A percentile compares a stretch with the other conserved stretches of the same genome.
Evolutionary conservation across 2,329 filamentous ascomycete genomes (phyloP).

Genomic region (Penicillium sp.): DNA sequence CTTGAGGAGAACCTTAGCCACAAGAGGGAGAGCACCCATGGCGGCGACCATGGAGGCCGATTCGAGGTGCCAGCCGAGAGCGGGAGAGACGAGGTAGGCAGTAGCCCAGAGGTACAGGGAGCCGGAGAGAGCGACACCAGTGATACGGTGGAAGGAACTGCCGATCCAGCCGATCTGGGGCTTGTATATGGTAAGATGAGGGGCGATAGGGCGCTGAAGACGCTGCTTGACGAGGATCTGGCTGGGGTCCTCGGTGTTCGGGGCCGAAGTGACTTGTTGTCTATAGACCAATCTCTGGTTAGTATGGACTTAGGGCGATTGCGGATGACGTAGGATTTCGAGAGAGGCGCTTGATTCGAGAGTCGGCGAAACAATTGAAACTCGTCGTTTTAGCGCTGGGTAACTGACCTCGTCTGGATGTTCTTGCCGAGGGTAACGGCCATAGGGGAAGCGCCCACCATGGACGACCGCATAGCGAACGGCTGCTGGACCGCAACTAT

Average conservation of each 20-base stretch:
- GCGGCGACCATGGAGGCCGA: slow-evolving; percentile 62
- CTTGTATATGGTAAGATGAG: slow-evolving; percentile 83
- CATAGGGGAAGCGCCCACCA: slow-evolving; percentile 47
- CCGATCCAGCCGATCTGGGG: slow-evolving; percentile 82
- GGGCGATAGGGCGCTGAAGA: slow-evolving; percentile 74
- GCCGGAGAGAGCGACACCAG: slow-evolving; percentile 71
- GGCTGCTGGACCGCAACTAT: slow-evolving; percentile 49
- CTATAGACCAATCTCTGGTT: slow-evolving; percentile 23
- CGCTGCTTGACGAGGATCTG: slow-evolving; percentile 78
- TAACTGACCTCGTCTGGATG: slow-evolving; percentile 47
- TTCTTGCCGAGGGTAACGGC: slow-evolving; percentile 46
- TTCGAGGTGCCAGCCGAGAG: slow-evolving; percentile 70
- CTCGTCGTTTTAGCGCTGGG: background rate
- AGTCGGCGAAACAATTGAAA: background rate
- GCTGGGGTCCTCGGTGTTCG: slow-evolving; percentile 36
- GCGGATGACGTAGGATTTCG: slow-evolving; percentile 32
- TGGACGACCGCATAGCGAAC: slow-evolving; percentile 42
- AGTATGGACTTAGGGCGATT: slow-evolving; percentile 15
- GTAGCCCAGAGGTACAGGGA: slow-evolving; percentile 76
- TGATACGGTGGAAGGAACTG: slow-evolving; percentile 77
- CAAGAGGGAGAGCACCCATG: slow-evolving; percentile 62
- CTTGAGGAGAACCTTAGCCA: slow-evolving; percentile 62
- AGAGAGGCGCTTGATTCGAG: background rate
- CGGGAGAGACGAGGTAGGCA: slow-evolving; percentile 77
- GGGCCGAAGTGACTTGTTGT: slow-evolving; percentile 32